phyloP scores from a whole-genome alignment of 2,329 filamentous ascomycete species.

The Nemania bipapillata region DNA sequence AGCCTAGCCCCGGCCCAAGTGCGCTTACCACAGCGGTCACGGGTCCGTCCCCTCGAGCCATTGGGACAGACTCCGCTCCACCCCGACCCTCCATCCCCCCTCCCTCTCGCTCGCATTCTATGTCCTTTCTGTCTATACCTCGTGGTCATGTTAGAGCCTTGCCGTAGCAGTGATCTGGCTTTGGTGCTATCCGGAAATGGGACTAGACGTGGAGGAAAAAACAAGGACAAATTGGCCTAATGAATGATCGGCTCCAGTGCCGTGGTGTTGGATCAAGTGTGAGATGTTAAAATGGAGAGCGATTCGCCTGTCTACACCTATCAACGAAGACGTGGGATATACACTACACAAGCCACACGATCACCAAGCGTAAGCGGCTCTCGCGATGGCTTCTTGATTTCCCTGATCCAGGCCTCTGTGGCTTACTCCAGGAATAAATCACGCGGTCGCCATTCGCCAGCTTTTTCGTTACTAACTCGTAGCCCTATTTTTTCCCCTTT shows the following conservation, averaged over 20 bases:
- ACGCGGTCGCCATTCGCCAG: not conserved
- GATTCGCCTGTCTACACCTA: not conserved
- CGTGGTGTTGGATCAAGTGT: too few relatives aligned
- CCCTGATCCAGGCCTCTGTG: not conserved
- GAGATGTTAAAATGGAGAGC: too few relatives aligned
- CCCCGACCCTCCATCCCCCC: not conserved
- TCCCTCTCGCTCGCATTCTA: not conserved
- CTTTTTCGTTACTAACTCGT: not conserved
- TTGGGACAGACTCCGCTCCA: not conserved
- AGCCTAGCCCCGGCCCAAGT: conserved; percentile 15
- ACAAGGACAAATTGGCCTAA: not conserved
- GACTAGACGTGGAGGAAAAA: not conserved
- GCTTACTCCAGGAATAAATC: not conserved
- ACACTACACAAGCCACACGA: not conserved
- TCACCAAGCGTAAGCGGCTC: not conserved
- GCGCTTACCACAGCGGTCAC: conserved; percentile 14
- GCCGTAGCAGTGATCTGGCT: not conserved
- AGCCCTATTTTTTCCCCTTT: too few relatives aligned
- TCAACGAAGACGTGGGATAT: not conserved
- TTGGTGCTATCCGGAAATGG: not conserved
- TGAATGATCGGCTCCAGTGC: not conserved
- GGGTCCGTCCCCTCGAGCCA: not conserved
- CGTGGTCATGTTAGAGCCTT: not conserved
- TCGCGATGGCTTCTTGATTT: not conserved
- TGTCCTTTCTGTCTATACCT: not conserved